phyloP scores from a whole-genome alignment of 257 asterid genomes.

The Nicotiana tabacum region DNA sequence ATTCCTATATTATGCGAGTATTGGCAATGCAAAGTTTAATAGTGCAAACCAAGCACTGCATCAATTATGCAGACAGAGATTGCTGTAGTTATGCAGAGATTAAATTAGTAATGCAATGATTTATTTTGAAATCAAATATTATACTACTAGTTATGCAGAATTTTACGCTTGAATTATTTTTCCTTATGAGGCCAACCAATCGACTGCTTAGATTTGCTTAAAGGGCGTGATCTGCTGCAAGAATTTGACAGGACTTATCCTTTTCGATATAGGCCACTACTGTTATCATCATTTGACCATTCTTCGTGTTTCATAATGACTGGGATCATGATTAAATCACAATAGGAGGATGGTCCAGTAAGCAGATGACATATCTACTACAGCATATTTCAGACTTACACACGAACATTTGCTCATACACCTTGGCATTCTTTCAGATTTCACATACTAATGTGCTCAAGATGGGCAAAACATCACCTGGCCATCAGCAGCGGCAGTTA shows the following conservation, averaged over 20 bases:
- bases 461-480: conserved; percentile 37
- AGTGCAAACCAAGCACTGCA: background rate
- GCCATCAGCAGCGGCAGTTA: conserved; percentile 72
- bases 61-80: background rate
- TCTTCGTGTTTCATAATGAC: background rate
- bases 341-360: background rate
- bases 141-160: background rate
- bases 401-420: too few species aligned
- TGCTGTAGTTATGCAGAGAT: background rate
- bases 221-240: background rate
- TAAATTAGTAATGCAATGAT: background rate
- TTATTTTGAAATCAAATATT: background rate
- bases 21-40: background rate
- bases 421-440: background rate
- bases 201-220: background rate
- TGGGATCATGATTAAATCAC: background rate
- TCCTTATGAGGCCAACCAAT: background rate
- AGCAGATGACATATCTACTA: background rate
- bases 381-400: background rate
- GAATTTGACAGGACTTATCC: background rate
- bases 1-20: background rate
- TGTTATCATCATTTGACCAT: background rate
- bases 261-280: background rate
- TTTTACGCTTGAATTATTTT: background rate
- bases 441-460: background rate